Conservation (phyloP, 345 rosid genomes). For the Eutrema heterophyllum region DNA sequence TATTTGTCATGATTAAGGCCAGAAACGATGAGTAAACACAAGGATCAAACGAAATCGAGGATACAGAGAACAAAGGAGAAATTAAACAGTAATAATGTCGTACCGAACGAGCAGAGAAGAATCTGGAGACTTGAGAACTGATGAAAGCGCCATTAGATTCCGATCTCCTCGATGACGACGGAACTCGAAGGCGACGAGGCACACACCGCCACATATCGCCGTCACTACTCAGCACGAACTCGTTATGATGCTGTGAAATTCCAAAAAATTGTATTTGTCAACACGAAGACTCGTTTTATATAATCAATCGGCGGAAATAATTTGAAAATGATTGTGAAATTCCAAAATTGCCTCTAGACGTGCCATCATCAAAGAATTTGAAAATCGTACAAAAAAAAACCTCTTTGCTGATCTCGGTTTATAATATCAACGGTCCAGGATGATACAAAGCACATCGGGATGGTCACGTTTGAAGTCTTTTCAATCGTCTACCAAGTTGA, state of each 20-base stretch:
- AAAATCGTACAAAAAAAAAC: too few relatives aligned
- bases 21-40: neutral
- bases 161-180: constrained; percentile 40
- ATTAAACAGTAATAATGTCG: neutral
- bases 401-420: neutral
- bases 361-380: neutral
- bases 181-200: constrained; percentile 62
- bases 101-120: constrained; percentile 69
- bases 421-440: neutral
- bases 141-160: constrained; percentile 33
- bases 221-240: constrained; percentile 13
- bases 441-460: too few relatives aligned
- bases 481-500: neutral
- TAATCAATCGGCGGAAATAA: too few relatives aligned
- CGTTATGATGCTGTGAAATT: neutral
- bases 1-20: neutral
- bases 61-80: neutral
- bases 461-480: too few relatives aligned
- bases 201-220: constrained; percentile 90
- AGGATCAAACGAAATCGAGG: neutral
- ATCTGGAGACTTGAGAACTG: constrained; percentile 55
- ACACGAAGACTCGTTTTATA: neutral
- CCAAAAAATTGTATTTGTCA: neutral
- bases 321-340: too few relatives aligned
- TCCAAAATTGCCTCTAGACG: neutral